Conservation (phyloP, 257 asterid species). For the Przewalskia tangutica region DNA sequence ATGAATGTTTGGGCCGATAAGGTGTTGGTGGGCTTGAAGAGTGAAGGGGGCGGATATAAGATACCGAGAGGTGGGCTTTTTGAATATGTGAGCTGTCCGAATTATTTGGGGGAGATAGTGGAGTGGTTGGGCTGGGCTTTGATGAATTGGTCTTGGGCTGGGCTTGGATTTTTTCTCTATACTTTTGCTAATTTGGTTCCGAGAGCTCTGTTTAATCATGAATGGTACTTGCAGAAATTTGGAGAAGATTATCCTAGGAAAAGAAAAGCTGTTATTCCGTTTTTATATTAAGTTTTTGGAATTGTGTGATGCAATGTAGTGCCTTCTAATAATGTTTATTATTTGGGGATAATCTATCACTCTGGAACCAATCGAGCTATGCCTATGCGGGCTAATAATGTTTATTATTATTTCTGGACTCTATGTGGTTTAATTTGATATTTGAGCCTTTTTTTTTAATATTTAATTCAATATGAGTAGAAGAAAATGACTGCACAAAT, state of each 20-base stretch:
- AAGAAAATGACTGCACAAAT: no score
- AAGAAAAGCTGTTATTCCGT: conserved; percentile 65
- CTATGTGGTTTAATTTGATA: background rate
- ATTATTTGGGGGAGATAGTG: conserved; percentile 66
- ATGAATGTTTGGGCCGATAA: conserved; percentile 52
- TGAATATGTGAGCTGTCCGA: conserved; percentile 67
- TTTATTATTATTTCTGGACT: background rate
- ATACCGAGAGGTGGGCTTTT: conserved; percentile 58
- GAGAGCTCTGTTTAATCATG: conserved; percentile 40
- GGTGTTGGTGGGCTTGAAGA: conserved; percentile 40
- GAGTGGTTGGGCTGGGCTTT: conserved; percentile 89
- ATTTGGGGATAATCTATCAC: no score
- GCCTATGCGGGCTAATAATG: no score
- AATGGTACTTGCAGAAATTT: conserved; percentile 67
- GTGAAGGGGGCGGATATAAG: conserved; percentile 45
- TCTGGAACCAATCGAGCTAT: no score
- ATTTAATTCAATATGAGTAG: background rate
- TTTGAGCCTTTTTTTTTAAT: background rate
- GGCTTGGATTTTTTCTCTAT: conserved; percentile 44
- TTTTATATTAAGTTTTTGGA: conserved; percentile 22
- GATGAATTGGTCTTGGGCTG: conserved; percentile 69
- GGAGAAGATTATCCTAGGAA: conserved; percentile 62
- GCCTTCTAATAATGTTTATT: background rate
- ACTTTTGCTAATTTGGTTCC: conserved; percentile 69
- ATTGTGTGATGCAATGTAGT: background rate